Conservation (phyloP, 2,329 filamentous ascomycete genomes). For the Ceratocystis ficicola region DNA sequence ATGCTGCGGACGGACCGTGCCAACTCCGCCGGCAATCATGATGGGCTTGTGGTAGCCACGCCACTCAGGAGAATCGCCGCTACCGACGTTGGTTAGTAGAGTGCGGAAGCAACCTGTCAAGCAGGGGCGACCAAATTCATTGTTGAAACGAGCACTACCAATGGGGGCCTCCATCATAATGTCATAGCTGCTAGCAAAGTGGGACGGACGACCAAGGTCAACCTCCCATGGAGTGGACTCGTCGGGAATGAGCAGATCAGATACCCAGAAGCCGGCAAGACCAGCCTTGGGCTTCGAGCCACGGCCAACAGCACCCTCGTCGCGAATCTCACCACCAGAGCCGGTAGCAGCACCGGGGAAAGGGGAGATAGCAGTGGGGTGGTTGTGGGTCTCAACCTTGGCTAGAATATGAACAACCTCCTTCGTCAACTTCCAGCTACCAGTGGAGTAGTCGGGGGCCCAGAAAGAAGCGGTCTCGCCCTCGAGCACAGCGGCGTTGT, state of each 20-base stretch:
- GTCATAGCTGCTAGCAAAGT: slow-evolving; percentile 86
- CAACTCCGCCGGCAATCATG: slow-evolving; percentile 93
- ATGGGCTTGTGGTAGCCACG: slow-evolving; percentile 97
- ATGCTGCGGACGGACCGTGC: slow-evolving; percentile 80
- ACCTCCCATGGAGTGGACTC: slow-evolving; percentile 78
- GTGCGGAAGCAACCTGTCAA: slow-evolving; percentile 87
- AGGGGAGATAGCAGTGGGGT: slow-evolving; percentile 89
- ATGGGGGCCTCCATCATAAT: slow-evolving; percentile 98
- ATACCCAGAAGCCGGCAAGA: slow-evolving; percentile 86
- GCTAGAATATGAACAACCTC: slow-evolving; percentile 78
- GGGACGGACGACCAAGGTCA: slow-evolving; percentile 75
- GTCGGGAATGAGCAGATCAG: slow-evolving; percentile 80
- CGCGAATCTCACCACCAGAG: slow-evolving; percentile 87
- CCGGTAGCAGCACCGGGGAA: slow-evolving; percentile 89
- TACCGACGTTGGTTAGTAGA: slow-evolving; percentile 57
- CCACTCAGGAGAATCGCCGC: slow-evolving; percentile 47
- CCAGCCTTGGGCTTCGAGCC: slow-evolving; percentile 90
- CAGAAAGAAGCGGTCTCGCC: slow-evolving; percentile 45
- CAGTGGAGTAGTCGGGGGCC: slow-evolving; percentile 76
- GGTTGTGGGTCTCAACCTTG: slow-evolving; percentile 97
- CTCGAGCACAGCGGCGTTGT: slow-evolving; percentile 80
- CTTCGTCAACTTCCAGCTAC: slow-evolving; percentile 76
- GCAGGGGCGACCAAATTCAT: slow-evolving; percentile 87
- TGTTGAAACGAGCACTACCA: slow-evolving; percentile 90
- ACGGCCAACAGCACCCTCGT: slow-evolving; percentile 86